Evolutionary conservation across 352 stramenopile species (phyloP).

Genomic region (Globisporangium canariense): DNA sequence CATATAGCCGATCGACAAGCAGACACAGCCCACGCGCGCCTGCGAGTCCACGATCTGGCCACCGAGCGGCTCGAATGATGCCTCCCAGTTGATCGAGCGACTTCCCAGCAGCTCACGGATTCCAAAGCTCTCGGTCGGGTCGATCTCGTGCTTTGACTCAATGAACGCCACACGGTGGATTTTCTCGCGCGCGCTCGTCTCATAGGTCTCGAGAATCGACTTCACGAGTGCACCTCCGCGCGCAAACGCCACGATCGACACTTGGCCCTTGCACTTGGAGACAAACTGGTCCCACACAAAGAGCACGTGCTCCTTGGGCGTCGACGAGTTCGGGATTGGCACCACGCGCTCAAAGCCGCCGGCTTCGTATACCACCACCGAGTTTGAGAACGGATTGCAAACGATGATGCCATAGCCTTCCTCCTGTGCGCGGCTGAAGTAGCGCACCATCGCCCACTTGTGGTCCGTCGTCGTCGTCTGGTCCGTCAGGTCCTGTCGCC

Average conservation of each 20-base stretch:
- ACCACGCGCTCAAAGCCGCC: conserved; percentile 84
- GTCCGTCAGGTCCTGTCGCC: conserved; percentile 70
- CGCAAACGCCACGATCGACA: conserved; percentile 83
- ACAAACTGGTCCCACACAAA: conserved; percentile 88
- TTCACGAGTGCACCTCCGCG: conserved; percentile 79
- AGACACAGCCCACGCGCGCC: conserved; percentile 82
- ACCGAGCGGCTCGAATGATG: conserved; percentile 77
- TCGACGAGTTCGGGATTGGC: conserved; percentile 79
- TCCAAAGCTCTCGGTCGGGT: conserved; percentile 68
- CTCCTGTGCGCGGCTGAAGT: conserved; percentile 80
- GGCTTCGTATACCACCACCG: conserved; percentile 85
- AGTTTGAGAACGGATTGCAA: conserved; percentile 88
- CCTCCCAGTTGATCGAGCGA: conserved; percentile 88
- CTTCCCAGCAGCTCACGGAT: conserved; percentile 80
- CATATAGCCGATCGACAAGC: conserved; percentile 82
- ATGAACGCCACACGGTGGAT: conserved; percentile 82
- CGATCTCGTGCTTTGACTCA: conserved; percentile 87
- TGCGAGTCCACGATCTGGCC: conserved; percentile 86
- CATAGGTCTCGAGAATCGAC: conserved; percentile 79
- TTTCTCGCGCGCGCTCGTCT: conserved; percentile 71
- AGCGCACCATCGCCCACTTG: conserved; percentile 87
- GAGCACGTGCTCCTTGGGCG: conserved; percentile 81
- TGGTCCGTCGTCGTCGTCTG: conserved; percentile 63
- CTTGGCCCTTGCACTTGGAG: conserved; percentile 76
- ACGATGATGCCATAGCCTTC: conserved; percentile 84